phyloP scores from a whole-genome alignment of 2,329 filamentous ascomycete species.

The Raffaelea deltoideospora region DNA sequence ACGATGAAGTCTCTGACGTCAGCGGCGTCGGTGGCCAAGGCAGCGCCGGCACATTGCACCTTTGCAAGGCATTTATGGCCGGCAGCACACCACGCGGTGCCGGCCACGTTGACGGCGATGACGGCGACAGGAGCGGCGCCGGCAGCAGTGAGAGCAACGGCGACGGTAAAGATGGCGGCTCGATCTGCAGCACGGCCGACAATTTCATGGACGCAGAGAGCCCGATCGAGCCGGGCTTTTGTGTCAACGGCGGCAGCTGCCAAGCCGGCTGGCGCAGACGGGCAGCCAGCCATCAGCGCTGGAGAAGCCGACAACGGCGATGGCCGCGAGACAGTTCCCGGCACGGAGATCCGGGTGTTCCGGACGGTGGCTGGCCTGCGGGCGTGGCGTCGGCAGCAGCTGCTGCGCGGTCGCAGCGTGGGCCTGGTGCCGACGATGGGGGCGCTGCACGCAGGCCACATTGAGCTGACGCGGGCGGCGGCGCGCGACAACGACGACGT shows the following conservation, averaged over 20 bases:
- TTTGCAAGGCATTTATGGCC: not conserved
- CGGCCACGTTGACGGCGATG: not conserved
- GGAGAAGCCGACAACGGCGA: conserved; percentile 22
- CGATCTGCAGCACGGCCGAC: not conserved
- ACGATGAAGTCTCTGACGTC: not conserved
- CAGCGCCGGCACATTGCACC: not conserved
- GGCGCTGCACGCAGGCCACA: conserved; percentile 82
- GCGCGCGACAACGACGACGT: conserved; percentile 74
- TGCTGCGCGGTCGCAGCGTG: conserved; percentile 54
- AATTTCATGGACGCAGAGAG: no score
- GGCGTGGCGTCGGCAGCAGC: conserved; percentile 50
- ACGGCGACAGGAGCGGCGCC: not conserved
- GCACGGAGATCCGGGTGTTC: conserved; percentile 53
- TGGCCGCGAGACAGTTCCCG: conserved; percentile 26
- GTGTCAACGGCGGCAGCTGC: not conserved
- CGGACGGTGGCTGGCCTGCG: conserved; percentile 60
- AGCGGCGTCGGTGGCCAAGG: not conserved
- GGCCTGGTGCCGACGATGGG: conserved; percentile 96
- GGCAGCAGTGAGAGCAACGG: not conserved
- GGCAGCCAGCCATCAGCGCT: not conserved
- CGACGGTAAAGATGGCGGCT: not conserved
- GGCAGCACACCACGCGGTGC: not conserved
- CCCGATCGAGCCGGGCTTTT: not conserved
- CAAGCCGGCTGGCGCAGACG: not conserved
- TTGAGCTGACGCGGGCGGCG: conserved; percentile 71